A percentile compares a stretch with the other conserved stretches of the same genome.
phyloP scores from a whole-genome alignment of 2,329 filamentous ascomycete species.

The Claviceps sorghi region DNA sequence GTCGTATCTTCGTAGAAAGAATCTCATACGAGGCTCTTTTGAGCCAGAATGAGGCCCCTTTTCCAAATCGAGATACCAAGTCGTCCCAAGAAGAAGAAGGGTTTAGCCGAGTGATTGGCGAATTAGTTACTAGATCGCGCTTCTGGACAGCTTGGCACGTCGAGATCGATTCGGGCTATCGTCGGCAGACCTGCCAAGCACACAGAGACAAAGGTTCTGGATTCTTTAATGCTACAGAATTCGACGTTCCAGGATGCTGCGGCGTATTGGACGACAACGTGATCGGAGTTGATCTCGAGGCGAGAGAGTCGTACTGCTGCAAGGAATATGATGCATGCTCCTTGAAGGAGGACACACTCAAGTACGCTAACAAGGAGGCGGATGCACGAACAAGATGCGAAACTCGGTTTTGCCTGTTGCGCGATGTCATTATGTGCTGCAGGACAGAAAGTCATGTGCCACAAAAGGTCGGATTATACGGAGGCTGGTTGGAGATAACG shows the following conservation, averaged over 20 bases:
- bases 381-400: not conserved
- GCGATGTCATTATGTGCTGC: not conserved
- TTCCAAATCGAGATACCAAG: not conserved
- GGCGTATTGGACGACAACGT: not conserved
- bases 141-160: no score
- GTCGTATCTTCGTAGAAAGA: not conserved
- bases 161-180: no score
- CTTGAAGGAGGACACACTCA: not conserved
- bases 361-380: not conserved
- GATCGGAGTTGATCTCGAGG: not conserved
- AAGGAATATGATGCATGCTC: not conserved
- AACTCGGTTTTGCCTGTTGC: not conserved
- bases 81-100: no score
- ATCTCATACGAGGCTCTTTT: not conserved
- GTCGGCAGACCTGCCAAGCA: no score
- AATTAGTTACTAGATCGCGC: no score
- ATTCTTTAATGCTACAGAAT: not conserved
- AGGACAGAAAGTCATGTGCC: not conserved
- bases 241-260: not conserved
- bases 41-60: no score
- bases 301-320: not conserved
- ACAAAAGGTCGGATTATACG: not conserved
- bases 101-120: no score
- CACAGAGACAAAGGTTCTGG: not conserved
- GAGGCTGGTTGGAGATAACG: not conserved